Percentiles rank a stretch among this genome's conserved stretches.
Conservation (phyloP, 2,329 filamentous ascomycete genomes). For the Bimuria novae-zelandiae region DNA sequence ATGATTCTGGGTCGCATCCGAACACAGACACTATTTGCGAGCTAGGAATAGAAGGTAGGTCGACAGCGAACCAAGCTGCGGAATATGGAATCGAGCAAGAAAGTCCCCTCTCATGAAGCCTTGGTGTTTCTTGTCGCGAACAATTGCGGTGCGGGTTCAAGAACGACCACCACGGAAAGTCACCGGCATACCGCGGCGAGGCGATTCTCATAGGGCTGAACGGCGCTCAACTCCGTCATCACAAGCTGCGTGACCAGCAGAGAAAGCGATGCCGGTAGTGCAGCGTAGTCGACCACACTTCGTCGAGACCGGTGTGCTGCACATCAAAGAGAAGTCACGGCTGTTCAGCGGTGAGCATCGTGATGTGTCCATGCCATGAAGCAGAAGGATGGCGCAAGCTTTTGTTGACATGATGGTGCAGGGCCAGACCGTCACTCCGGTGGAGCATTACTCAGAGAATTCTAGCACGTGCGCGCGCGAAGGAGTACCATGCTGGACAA, state of each 20-base stretch:
- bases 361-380: conserved; percentile 3
- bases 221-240: neutral
- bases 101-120: too few species aligned
- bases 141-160: too few species aligned
- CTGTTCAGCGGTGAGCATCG: conserved; percentile 1
- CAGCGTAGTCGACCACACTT: neutral
- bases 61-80: too few species aligned
- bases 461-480: neutral
- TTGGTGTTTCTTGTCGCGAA: too few species aligned
- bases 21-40: neutral
- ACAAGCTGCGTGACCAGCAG: neutral
- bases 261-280: neutral
- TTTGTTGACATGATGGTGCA: neutral
- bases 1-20: neutral
- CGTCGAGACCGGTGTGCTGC: neutral
- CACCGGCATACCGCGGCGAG: neutral
- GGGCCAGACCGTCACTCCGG: neutral
- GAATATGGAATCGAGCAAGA: too few species aligned
- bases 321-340: neutral
- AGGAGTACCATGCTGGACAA: neutral
- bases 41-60: neutral
- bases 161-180: neutral
- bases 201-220: conserved; percentile 2
- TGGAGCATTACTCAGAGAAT: neutral
- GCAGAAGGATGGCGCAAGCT: neutral